Percentiles rank a stretch among this genome's conserved stretches.
phyloP scores from a whole-genome alignment of 371 early-diverging fungal genomes.

The Syncephalastrum racemosum region DNA sequence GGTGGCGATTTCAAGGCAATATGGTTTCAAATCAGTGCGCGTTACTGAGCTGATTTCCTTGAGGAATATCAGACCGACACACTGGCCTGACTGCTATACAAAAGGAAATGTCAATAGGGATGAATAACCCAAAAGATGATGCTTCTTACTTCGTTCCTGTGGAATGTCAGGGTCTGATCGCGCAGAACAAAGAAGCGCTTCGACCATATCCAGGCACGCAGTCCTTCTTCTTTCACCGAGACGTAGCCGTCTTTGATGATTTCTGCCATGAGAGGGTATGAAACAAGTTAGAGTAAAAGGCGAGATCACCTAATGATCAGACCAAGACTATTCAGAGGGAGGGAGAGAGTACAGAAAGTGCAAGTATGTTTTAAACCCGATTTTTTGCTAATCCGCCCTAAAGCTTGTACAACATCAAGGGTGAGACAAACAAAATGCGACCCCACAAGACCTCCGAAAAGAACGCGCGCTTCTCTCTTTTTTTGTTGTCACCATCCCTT shows the following conservation, averaged over 20 bases:
- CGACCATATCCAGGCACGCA: conserved; percentile 80
- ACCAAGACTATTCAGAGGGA: too few species aligned
- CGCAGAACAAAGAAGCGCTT: conserved; percentile 85
- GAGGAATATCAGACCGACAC: conserved; percentile 77
- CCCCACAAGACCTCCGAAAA: too few species aligned
- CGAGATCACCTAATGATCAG: too few species aligned
- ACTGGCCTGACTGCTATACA: conserved; percentile 29
- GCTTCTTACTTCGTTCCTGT: conserved; percentile 72
- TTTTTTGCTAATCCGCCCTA: not conserved
- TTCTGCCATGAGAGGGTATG: conserved; percentile 31
- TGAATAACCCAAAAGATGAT: not conserved
- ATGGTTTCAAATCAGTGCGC: conserved; percentile 81
- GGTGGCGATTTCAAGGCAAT: conserved; percentile 88
- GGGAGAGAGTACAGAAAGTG: too few species aligned
- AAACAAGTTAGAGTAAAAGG: not conserved
- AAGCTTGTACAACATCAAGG: conserved; percentile 7
- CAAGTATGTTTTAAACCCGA: too few species aligned
- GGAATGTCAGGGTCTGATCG: conserved; percentile 79
- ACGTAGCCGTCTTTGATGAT: conserved; percentile 67
- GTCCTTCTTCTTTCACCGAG: conserved; percentile 75
- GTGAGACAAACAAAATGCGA: conserved; percentile 2
- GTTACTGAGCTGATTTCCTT: conserved; percentile 84
- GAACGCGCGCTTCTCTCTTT: too few species aligned
- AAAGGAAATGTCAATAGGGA: not conserved
- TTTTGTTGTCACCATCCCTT: too few species aligned